Evolutionary conservation across 495 filamentous ascomycete species (phyloP), one percentile per base, ranked within the genome.

Genomic region (Xylaria cubensis): DNA sequence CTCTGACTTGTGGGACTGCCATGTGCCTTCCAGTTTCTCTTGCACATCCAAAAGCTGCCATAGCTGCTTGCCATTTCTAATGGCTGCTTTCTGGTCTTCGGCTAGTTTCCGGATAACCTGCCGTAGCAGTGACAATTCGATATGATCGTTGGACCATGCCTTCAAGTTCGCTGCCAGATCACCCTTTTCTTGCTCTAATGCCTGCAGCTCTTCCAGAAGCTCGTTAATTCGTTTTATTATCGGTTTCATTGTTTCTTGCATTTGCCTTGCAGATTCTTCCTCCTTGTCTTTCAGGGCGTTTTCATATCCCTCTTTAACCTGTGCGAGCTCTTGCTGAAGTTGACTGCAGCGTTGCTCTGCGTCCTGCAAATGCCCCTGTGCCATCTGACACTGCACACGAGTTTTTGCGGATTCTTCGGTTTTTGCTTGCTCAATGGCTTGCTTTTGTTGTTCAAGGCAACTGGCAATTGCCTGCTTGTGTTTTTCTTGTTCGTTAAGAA

Each of bases 71-170:
- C 67, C 50, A 69, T 73, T 75, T 44, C 74, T 67, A 26, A 71
- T 70, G 15, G 73, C 48, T 41, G 62, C 66, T 9, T 73, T 74
- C 59, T 78, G 74, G 13, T 74, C 72, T 44, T 50, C 69, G 0
- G 70, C 65, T 58, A 76, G 61, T 63, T 71, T 70, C 61, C 71
- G 34, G 17, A 81, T 48, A 46, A 63, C 73, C 48, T 80, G 62
- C 55, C 75, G 63, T 46, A 81, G 65, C 10, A 74, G 74, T 34
- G 76, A 59, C 19, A 80, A 59, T 12, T 78, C 74, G 15, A 56
- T 63, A 29, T 71, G 70, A 58, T 78, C 72, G 19, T 65, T 67
- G n/a, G 73, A 72, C 74, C 77, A 77, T 50, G 68, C 62, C 64
- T 81, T 73, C 41, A 79, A 64, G 7, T 42, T 72, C 26, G 53